Percentiles rank a stretch among this genome's conserved stretches.
Evolutionary conservation across 306 rosid genomes (phyloP).

Genomic region (Glycine tomentella): DNA sequence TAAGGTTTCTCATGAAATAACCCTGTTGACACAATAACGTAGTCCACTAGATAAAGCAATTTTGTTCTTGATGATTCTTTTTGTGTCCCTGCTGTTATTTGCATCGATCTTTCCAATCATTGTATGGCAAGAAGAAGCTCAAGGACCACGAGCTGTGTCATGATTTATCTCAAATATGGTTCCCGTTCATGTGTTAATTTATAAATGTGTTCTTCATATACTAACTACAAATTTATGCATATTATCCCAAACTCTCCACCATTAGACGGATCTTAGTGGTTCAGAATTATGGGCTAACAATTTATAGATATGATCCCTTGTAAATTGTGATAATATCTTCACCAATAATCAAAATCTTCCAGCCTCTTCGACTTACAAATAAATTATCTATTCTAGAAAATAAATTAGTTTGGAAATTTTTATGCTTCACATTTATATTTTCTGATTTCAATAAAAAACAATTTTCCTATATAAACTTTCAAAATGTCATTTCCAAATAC

Average conservation of each 20-base stretch:
- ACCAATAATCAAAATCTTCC: neutral
- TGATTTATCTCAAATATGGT: no score
- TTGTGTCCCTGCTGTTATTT: constrained; percentile 3
- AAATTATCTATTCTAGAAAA: no score
- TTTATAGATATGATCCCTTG: neutral
- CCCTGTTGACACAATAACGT: neutral
- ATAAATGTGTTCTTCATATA: neutral
- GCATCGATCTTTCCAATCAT: neutral
- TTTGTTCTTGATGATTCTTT: constrained; percentile 20
- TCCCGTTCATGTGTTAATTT: no score
- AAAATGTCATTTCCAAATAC: no score
- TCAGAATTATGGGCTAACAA: no score
- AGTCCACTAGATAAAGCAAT: neutral
- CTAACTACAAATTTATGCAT: neutral
- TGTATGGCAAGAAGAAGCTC: neutral
- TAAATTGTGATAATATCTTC: neutral
- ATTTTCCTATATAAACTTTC: no score
- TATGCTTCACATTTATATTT: no score
- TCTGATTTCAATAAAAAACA: no score
- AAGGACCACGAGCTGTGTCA: neutral
- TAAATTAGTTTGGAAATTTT: no score
- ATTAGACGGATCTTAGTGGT: no score
- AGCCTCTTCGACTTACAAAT: no score
- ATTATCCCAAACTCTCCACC: no score
- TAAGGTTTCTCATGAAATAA: neutral